Evolutionary conservation across 225 moss, liverwort and hornwort species (phyloP), one percentile per base, ranked within the genome.

Genomic region (Rhytidiadelphus loreus): DNA sequence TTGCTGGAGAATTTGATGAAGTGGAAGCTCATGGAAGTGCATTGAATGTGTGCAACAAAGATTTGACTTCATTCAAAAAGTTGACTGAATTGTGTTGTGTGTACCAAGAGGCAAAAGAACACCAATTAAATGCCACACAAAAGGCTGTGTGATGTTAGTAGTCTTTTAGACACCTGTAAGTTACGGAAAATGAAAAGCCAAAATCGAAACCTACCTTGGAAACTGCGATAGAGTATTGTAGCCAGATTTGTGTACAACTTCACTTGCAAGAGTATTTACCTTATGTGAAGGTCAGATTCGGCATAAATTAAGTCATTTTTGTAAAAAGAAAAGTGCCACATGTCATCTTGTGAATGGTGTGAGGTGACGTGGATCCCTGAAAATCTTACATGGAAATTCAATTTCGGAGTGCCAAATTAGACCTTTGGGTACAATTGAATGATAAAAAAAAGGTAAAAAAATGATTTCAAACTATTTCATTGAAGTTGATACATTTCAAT

Each of bases 81-180:
- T 53, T 1, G 0, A 0, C 8, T 5, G 52, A 52, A 76, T 13
- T n/a, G n/a, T n/a, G n/a, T n/a, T n/a, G n/a, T 33, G 76, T 35
- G 0, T 3, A 39, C 22, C 5, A 18, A 19, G 74, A 20, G 20
- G 74, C 48, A 30, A 75, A 75, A 52, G 33, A 56, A 56, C 56
- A 33, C 13, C 16, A 19, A 65, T 35, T 10, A 39, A 26, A 33
- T 7, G 35, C 50, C 50, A 28, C 79, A 37, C 37, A 17, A 37
- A 78, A 16, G 13, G 11, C 6, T 28, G 26, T n/a, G 39, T n/a
- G n/a, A 57, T 39, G 78, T 11, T 50, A n/a, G n/a, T n/a, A 11
- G n/a, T 17, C 26, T 1, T 7, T n/a, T n/a, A n/a, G 26, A n/a
- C 57, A n/a, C 23, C 11, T 25, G 26, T 30, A 15, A 14, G 30